Percentiles rank a stretch among this genome's conserved stretches.
Conservation (phyloP, 192 early-diverging fungal genomes). For the Linnemannia schmuckeri region DNA sequence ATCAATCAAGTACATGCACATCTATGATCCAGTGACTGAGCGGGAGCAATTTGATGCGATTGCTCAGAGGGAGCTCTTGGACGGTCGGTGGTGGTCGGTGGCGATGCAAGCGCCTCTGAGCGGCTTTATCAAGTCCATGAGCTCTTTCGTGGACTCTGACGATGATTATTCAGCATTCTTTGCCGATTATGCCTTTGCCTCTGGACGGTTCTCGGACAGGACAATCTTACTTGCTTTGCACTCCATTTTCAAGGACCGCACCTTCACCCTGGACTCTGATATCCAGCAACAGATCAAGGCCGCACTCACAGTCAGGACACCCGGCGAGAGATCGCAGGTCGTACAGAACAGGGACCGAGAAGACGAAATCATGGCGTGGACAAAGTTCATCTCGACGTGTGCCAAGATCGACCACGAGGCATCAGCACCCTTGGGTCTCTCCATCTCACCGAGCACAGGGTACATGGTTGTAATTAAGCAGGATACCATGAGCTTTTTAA, state of each 20-base stretch:
- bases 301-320: conserved; percentile 14
- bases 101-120: conserved; percentile 42
- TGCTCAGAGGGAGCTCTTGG: conserved; percentile 24
- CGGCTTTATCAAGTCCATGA: conserved; percentile 46
- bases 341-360: conserved; percentile 11
- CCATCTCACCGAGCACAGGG: conserved; percentile 41
- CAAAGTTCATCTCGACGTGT: conserved; percentile 42
- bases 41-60: conserved; percentile 25
- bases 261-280: conserved; percentile 9
- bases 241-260: conserved; percentile 19
- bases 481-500: conserved; percentile 41
- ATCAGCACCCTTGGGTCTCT: conserved; percentile 25
- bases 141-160: conserved; percentile 36
- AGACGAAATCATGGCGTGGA: conserved; percentile 39
- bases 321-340: background rate
- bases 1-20: conserved; percentile 36
- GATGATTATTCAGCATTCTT: conserved; percentile 29
- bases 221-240: conserved; percentile 34
- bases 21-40: conserved; percentile 37
- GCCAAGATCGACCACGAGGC: conserved; percentile 53
- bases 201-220: conserved; percentile 46
- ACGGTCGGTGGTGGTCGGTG: conserved; percentile 54
- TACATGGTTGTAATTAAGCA: conserved; percentile 49
- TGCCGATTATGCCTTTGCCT: conserved; percentile 41
- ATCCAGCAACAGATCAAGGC: conserved; percentile 22